Conservation (phyloP, 345 rosid genomes). For the Populus davidiana region DNA sequence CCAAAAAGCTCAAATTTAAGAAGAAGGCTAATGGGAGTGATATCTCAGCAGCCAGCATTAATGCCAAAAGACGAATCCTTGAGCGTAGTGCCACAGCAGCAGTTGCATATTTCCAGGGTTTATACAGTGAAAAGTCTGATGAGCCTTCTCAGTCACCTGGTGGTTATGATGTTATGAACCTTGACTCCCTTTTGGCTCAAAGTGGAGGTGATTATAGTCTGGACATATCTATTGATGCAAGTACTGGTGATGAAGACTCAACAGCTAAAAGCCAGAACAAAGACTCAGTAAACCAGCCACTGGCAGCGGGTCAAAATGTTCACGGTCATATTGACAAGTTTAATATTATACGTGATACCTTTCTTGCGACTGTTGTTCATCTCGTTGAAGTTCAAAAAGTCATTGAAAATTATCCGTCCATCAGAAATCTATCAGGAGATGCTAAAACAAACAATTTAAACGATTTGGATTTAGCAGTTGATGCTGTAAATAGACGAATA, state of each 20-base stretch:
- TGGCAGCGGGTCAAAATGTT: slow-evolving; percentile 19
- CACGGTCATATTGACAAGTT: slow-evolving; percentile 25
- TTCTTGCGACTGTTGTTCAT: slow-evolving; percentile 54
- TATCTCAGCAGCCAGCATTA: slow-evolving; percentile 39
- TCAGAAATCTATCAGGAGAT: slow-evolving; percentile 22
- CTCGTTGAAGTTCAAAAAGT: slow-evolving; percentile 39
- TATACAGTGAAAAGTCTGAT: slow-evolving; percentile 38
- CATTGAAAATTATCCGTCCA: slow-evolving; percentile 30
- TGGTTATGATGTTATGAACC: slow-evolving; percentile 41
- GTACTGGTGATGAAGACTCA: slow-evolving; percentile 23
- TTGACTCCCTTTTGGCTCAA: slow-evolving; percentile 39
- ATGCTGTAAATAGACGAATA: slow-evolving; percentile 24
- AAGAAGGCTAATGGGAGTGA: slow-evolving; percentile 52
- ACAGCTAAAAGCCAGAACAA: slow-evolving; percentile 26
- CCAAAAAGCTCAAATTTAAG: slow-evolving; percentile 56
- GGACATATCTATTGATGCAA: slow-evolving; percentile 4
- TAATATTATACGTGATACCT: slow-evolving; percentile 53
- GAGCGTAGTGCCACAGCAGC: slow-evolving; percentile 79
- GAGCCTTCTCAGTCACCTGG: slow-evolving; percentile 39
- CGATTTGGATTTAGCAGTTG: slow-evolving; percentile 25
- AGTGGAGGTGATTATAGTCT: slow-evolving; percentile 32
- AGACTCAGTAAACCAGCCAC: slow-evolving; percentile 21
- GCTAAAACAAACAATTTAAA: slow-evolving; percentile 29
- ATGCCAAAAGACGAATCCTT: slow-evolving; percentile 71
- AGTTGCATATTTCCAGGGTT: slow-evolving; percentile 51